phyloP scores from a whole-genome alignment of 768 basidiomycete species.

The Tulasnella sp. region DNA sequence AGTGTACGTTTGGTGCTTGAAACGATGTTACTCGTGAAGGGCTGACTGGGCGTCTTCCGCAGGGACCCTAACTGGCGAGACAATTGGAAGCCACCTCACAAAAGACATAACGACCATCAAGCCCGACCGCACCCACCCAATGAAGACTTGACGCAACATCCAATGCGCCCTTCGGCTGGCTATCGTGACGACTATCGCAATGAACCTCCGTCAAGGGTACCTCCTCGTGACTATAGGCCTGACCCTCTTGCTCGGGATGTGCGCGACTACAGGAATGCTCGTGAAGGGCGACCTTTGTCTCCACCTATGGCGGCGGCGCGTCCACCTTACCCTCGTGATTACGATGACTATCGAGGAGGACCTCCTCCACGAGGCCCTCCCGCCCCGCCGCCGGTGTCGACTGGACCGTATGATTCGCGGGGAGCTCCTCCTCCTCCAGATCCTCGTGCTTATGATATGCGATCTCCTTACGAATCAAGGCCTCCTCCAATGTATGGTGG shows the following conservation, averaged over 20 bases:
- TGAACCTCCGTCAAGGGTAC: slow-evolving; percentile 18
- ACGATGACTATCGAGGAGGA: slow-evolving; percentile 42
- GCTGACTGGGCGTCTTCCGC: slow-evolving; percentile 40
- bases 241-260: slow-evolving; percentile 17
- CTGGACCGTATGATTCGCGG: slow-evolving; percentile 17
- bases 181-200: slow-evolving; percentile 32
- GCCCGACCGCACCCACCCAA: slow-evolving; percentile 53
- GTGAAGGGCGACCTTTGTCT: slow-evolving; percentile 14
- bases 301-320: background rate
- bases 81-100: slow-evolving; percentile 40
- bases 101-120: background rate
- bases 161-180: slow-evolving; percentile 40
- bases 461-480: slow-evolving; percentile 12
- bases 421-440: background rate
- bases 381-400: slow-evolving; percentile 33
- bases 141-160: slow-evolving; percentile 33
- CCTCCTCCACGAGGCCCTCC: slow-evolving; percentile 45
- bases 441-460: slow-evolving; percentile 21
- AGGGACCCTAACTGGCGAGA: slow-evolving; percentile 23
- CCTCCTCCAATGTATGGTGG: slow-evolving; percentile 16
- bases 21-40: background rate
- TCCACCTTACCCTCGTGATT: slow-evolving; percentile 19
- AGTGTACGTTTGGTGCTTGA: slow-evolving; percentile 14
- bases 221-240: slow-evolving; percentile 20
- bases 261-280: background rate